Base-by-base conservation (phyloP, 2,329 filamentous ascomycete genomes). In the Sporothrix phasma region DNA sequence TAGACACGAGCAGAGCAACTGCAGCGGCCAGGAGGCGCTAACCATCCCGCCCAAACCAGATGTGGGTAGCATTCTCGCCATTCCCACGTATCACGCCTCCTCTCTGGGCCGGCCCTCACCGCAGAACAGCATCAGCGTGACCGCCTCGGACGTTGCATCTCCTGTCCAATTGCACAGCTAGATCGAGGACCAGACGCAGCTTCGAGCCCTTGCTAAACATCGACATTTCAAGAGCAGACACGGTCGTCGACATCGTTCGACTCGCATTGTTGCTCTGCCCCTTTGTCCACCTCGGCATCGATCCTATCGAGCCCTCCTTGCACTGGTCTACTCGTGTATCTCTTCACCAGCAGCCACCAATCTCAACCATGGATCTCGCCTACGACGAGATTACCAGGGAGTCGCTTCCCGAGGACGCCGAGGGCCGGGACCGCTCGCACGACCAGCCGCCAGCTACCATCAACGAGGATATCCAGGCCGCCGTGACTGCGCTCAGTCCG, bases 321-420 rank as follows among this genome's bases (percentile, higher is more conserved):
- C 6, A 13, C n/a, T n/a, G n/a, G n/a, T n/a, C n/a, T n/a, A n/a
- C n/a, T n/a, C n/a, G n/a, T n/a, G n/a, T n/a, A n/a, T n/a, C n/a
- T 13, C 26, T 24, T 31, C 39, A 8, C 19, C 43, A 3, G 24
- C 47, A 39, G 4, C 26, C 41, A 13, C 5, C 31, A 15, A 22
- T 3, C 6, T 13, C 41, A 31, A 71, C 68, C 68, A 97, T 99
- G 94, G 94, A 99, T 84, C 82, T 95, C 72, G 92, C 92, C 51
- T 99, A 97, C 82, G 94, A 99, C 73, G 92, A 96, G 76, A 96
- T 97, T 71, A 87, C 91, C 74, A 91, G 96, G 78, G 88, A 94
- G 74, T 83, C 85, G 61, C 82, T 90, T 67, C 80, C 84, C 45
- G 82, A 85, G 70, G 80, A 86, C 64, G 72, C 79, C 66, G 79